These are phyloP conservation scores for Moniliella sp. DNA, from an alignment of 1,284 basidiomycete species.

Conservation along the genomic window DNA sequence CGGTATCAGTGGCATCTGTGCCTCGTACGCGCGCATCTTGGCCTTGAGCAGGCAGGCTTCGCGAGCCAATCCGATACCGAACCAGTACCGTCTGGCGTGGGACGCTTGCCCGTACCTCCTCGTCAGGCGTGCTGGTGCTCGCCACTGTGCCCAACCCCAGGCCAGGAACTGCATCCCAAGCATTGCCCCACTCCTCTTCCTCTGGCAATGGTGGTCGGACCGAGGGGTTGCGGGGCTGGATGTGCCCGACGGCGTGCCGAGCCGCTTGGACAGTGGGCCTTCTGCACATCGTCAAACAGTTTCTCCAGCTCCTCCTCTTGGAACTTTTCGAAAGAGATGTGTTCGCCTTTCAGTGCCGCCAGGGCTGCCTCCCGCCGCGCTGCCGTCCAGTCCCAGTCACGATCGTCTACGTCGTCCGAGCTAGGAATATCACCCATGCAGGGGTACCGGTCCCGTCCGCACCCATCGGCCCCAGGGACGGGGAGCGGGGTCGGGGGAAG, in stretches of 20 bases:
- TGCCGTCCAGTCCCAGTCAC: constrained; percentile 23
- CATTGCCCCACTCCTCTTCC: constrained; percentile 32
- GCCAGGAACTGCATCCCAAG: no score
- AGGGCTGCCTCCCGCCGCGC: constrained; percentile 20
- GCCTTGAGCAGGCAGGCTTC: constrained; percentile 13
- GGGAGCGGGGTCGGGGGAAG: no score
- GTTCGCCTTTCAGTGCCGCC: constrained; percentile 19
- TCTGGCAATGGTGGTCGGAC: constrained; percentile 47
- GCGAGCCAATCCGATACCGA: no score
- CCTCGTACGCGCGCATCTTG: constrained; percentile 24
- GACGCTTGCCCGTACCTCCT: no score
- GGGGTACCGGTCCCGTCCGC: no score
- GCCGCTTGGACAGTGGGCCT: constrained; percentile 14
- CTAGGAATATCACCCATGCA: no score
- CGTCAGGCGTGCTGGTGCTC: no score
- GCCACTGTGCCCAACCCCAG: no score
- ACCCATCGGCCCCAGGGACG: no score
- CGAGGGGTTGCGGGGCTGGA: constrained; percentile 52
- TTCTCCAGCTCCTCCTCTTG: constrained; percentile 25
- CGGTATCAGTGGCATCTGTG: constrained; percentile 9
- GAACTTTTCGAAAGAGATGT: constrained; percentile 24
- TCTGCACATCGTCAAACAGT: constrained; percentile 23
- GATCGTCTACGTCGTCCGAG: constrained; percentile 4
- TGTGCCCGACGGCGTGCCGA: constrained; percentile 36
- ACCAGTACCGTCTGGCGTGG: no score